phyloP scores from a whole-genome alignment of 208 protist species.

The Angomonas deanei region DNA sequence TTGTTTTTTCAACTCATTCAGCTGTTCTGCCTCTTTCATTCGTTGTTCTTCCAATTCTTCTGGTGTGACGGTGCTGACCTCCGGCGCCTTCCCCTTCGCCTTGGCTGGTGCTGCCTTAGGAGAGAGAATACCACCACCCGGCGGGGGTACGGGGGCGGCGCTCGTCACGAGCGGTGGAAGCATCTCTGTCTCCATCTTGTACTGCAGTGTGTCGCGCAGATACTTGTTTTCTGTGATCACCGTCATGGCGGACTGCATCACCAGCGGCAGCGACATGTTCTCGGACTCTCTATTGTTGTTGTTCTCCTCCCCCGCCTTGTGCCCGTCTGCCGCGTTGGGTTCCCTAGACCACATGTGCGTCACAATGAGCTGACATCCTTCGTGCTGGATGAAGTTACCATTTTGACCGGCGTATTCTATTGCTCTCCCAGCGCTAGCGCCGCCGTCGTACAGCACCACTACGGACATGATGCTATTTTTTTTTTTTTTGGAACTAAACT shows the following conservation, averaged over 20 bases:
- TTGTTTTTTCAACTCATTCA: constrained; percentile 3
- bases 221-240: constrained; percentile 56
- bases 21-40: constrained; percentile 7
- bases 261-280: background rate
- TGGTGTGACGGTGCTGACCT: background rate
- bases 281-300: background rate
- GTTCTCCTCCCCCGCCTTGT: background rate
- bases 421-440: constrained; percentile 48
- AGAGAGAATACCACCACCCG: background rate
- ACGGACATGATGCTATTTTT: constrained; percentile 13
- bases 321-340: background rate
- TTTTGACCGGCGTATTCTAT: constrained; percentile 59
- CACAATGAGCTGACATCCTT: constrained; percentile 55
- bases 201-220: constrained; percentile 55
- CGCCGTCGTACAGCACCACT: constrained; percentile 77
- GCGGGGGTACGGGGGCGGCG: background rate
- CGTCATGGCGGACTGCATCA: constrained; percentile 21
- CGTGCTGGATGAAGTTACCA: constrained; percentile 25
- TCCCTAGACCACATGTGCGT: constrained; percentile 77
- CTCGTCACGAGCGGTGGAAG: background rate
- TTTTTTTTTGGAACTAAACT: background rate
- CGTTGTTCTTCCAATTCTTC: background rate
- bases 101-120: constrained; percentile 1
- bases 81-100: background rate
- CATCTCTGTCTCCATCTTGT: constrained; percentile 57